These are phyloP conservation scores for Yarrowia divulgata DNA, from an alignment of 805 yeast genomes.

Conservation along the genomic window DNA sequence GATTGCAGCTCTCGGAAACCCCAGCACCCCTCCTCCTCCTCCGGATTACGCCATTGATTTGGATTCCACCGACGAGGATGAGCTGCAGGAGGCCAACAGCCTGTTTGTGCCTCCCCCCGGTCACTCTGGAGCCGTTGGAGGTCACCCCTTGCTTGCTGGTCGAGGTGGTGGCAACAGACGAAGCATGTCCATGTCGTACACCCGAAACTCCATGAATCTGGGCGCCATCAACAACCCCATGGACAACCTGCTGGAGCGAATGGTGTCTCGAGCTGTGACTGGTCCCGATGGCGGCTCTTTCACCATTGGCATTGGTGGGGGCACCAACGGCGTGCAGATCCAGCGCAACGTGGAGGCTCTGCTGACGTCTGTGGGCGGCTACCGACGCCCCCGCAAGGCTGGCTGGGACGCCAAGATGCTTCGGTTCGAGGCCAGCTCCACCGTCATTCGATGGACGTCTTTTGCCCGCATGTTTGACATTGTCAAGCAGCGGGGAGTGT, in stretches of 20 bases:
- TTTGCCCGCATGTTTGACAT: conserved; percentile 36
- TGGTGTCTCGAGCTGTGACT: conserved; percentile 25
- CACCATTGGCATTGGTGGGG: conserved; percentile 19
- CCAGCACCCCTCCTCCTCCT: conserved; percentile 26
- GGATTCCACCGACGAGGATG: conserved; percentile 24
- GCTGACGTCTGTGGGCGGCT: conserved; percentile 21
- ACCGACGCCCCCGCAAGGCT: conserved; percentile 30
- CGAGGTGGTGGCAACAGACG: conserved; percentile 8
- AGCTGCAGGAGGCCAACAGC: conserved; percentile 17
- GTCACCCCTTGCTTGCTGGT: conserved; percentile 14
- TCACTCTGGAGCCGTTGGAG: conserved; percentile 12
- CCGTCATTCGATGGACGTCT: conserved; percentile 32
- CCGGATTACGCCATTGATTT: conserved; percentile 32
- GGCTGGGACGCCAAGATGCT: conserved; percentile 31
- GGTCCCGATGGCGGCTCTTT: conserved; percentile 28
- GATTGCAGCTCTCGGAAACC: conserved; percentile 31
- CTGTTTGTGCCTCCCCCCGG: conserved; percentile 31
- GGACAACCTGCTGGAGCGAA: conserved; percentile 27
- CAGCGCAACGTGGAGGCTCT: conserved; percentile 38
- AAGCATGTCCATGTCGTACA: conserved; percentile 6
- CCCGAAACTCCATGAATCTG: background rate
- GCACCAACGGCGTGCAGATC: conserved; percentile 17
- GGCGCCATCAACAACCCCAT: conserved; percentile 17
- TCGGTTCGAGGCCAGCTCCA: conserved; percentile 10
- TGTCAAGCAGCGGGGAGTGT: conserved; percentile 26